Evolutionary conservation across 2,329 filamentous ascomycete species (phyloP), one percentile per base, ranked within the genome.

Genomic region (Didymellaceae sp.): DNA sequence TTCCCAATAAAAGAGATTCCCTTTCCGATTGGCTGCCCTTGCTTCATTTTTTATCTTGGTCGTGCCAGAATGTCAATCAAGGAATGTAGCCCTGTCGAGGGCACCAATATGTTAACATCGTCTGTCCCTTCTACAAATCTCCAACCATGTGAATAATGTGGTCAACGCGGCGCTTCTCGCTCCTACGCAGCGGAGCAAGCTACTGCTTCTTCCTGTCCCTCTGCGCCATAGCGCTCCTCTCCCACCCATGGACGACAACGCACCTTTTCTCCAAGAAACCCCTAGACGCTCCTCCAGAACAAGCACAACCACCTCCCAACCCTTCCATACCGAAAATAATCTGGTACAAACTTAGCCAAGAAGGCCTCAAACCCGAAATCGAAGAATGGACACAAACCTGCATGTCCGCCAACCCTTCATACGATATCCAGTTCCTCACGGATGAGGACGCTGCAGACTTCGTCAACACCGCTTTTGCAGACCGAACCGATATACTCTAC

Each of bases 321-420:
- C 26, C 7, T 13, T 13, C 26, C 20, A 37, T 75, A 37, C 64
- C 72, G 6, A 59, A 67, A 45, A 71, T 62, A 16, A 53, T 75
- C 20, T 76, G 74, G 74, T 75, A 75, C 52, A 76, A 76, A 46
- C 54, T 74, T 4, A 74, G 72, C 0, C 68, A 72, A 0, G 69
- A 64, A 16, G 74, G 74, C 8, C 51, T 74, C 4, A 70, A 39
- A 37, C 49, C 65, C 14, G 54, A 72, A 6, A 59, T 61, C 6
- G 57, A 57, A 28, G 40, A 44, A 13, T 74, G 71, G 69, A 72
- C 69, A 10, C 54, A 68, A 25, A 68, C 44, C 18, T 74, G 69
- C 60, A 58, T 64, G 11, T 52, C 57, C 6, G 56, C 34, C 13
- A 74, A 74, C 42, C 68, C 55, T 13, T 28, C 18, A n/a, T 67